These are phyloP conservation scores for Colletotrichum truncatum DNA, from an alignment of 2,329 filamentous ascomycete genomes.

Conservation along the genomic window DNA sequence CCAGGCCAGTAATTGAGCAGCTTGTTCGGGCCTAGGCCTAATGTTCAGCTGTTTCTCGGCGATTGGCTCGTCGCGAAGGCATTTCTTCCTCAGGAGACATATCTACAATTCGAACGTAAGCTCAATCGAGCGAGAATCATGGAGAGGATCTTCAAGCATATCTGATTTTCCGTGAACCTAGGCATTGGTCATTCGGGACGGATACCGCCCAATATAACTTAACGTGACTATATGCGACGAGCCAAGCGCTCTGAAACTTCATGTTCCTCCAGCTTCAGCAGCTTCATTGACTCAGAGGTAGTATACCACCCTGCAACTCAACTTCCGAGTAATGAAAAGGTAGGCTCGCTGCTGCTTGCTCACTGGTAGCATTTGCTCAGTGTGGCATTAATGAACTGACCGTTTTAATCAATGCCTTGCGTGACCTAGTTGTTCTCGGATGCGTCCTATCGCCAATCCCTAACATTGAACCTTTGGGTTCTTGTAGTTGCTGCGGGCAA, in stretches of 20 bases:
- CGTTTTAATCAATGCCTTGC: no score
- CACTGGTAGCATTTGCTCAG: no score
- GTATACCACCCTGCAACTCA: not conserved
- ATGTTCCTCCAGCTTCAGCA: not conserved
- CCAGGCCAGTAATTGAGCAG: not conserved
- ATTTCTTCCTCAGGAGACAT: not conserved
- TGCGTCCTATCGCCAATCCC: slow-evolving; percentile 10
- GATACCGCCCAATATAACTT: no score
- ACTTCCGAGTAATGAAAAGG: not conserved
- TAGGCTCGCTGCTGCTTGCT: not conserved
- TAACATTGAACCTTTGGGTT: not conserved
- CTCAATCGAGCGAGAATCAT: not conserved
- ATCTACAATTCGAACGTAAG: not conserved
- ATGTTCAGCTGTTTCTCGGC: no score
- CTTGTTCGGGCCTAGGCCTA: not conserved
- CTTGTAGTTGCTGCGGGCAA: not conserved
- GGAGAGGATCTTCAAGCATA: no score
- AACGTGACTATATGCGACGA: slow-evolving; percentile 3
- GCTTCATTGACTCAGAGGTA: not conserved
- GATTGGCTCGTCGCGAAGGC: not conserved
- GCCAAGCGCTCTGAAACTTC: not conserved
- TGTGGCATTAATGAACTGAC: no score
- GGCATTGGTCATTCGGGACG: no score
- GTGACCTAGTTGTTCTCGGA: slow-evolving; percentile 8
- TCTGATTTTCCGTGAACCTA: no score